A percentile compares a stretch with the other conserved stretches of the same genome.
Evolutionary conservation across 2,329 filamentous ascomycete species (phyloP).

Genomic region (Aspergillus fructus): DNA sequence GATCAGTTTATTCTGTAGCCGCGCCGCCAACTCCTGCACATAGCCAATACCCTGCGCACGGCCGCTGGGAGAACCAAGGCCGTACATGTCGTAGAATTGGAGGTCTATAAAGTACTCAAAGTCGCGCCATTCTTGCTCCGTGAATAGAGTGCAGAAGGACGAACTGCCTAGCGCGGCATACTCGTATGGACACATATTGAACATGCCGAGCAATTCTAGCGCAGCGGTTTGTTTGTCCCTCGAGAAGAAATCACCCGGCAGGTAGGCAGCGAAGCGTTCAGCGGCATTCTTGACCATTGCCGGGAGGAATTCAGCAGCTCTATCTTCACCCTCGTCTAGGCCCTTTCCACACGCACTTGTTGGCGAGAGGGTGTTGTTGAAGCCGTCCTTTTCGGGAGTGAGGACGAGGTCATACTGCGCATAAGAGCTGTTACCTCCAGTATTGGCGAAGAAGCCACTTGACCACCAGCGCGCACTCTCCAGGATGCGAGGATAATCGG

Average conservation of each 20-base stretch:
- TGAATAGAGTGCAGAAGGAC: constrained; percentile 56
- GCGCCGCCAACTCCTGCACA: constrained; percentile 52
- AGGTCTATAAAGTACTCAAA: constrained; percentile 56
- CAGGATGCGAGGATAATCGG: constrained; percentile 54
- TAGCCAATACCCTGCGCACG: constrained; percentile 56
- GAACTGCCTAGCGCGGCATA: constrained; percentile 50
- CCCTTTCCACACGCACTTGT: constrained; percentile 38
- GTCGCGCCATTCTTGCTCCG: constrained; percentile 54
- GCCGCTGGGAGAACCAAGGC: constrained; percentile 50
- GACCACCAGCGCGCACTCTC: constrained; percentile 46
- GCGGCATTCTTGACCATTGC: constrained; percentile 49
- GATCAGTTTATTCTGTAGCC: constrained; percentile 50
- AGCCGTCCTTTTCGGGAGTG: constrained; percentile 52
- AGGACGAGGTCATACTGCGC: constrained; percentile 43
- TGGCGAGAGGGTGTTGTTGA: constrained; percentile 47
- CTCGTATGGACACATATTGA: constrained; percentile 58
- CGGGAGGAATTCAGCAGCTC: constrained; percentile 43
- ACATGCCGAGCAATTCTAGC: constrained; percentile 53
- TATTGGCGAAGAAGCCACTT: constrained; percentile 33
- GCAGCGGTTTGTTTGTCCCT: constrained; percentile 26
- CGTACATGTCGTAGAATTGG: constrained; percentile 49
- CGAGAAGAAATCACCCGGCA: constrained; percentile 50
- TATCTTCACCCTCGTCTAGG: constrained; percentile 15
- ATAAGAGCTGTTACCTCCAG: constrained; percentile 23
- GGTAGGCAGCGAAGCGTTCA: constrained; percentile 47